Conservation (phyloP, 2,329 filamentous ascomycete genomes). For the Fusarium sp. region DNA sequence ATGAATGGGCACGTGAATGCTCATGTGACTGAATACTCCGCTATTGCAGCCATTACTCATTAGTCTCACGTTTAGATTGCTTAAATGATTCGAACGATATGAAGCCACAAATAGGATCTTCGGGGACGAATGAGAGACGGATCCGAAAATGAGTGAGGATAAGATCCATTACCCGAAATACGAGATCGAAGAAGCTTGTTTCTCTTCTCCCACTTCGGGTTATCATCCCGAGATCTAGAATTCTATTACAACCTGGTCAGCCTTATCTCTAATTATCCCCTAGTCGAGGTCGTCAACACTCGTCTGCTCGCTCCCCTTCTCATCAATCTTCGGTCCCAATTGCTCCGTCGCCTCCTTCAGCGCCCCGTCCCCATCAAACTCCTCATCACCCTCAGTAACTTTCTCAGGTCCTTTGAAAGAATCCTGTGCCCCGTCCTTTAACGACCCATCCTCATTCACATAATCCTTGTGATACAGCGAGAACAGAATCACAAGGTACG, state of each 20-base stretch:
- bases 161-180: not conserved
- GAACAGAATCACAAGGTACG: conserved; percentile 86
- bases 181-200: not conserved
- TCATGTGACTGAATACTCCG: not conserved
- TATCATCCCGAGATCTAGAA: not conserved
- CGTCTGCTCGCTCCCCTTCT: conserved; percentile 40
- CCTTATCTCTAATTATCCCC: not conserved
- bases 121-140: not conserved
- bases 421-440: conserved; percentile 57
- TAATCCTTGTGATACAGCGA: conserved; percentile 77
- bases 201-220: not conserved
- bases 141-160: not conserved
- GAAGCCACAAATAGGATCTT: not conserved
- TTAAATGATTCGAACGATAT: not conserved
- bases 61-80: not conserved
- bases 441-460: conserved; percentile 66
- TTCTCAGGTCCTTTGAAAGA: conserved; percentile 26
- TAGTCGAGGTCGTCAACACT: conserved; percentile 59
- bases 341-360: conserved; percentile 54
- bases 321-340: conserved; percentile 43
- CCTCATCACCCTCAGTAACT: conserved; percentile 31
- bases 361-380: conserved; percentile 49
- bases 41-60: not conserved
- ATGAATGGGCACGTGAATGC: not conserved
- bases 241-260: not conserved